Evolutionary conservation across 805 yeast species (phyloP).

Genomic region (Yamadazyma insecticola): DNA sequence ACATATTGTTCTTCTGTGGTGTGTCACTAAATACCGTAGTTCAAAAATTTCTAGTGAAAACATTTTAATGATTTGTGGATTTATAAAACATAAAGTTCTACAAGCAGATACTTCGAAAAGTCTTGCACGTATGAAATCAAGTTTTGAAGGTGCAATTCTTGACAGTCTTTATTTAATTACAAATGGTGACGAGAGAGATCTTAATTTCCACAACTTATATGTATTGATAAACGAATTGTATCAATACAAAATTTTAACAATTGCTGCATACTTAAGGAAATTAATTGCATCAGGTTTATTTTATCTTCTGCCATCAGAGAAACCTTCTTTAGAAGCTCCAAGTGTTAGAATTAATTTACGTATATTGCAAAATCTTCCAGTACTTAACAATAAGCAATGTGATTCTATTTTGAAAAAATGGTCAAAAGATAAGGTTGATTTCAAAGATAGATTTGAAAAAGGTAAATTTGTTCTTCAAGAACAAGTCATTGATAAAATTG

Average conservation of each 20-base stretch:
- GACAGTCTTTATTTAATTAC: conserved; percentile 34
- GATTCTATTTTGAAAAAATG: conserved; percentile 52
- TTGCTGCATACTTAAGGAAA: conserved; percentile 69
- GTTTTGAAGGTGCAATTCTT: conserved; percentile 38
- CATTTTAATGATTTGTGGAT: conserved; percentile 37
- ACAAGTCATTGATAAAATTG: conserved; percentile 28
- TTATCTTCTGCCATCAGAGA: conserved; percentile 36
- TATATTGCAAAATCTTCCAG: conserved; percentile 57
- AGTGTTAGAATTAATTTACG: conserved; percentile 43
- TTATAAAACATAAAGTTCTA: conserved; percentile 38
- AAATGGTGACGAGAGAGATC: conserved; percentile 15
- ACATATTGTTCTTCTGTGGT: conserved; percentile 36
- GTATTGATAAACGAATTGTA: conserved; percentile 51
- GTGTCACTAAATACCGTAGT: conserved; percentile 34
- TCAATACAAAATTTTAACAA: conserved; percentile 45
- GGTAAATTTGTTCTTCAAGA: conserved; percentile 28
- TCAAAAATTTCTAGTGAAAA: conserved; percentile 24
- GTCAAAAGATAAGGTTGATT: conserved; percentile 26
- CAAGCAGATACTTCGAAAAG: conserved; percentile 15
- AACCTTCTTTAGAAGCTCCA: conserved; percentile 22
- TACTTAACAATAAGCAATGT: conserved; percentile 49
- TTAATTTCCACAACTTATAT: conserved; percentile 27
- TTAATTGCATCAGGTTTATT: conserved; percentile 84
- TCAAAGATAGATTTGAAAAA: conserved; percentile 33
- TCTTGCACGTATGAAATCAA: conserved; percentile 31